phyloP scores from a whole-genome alignment of 2,329 filamentous ascomycete species.

The Fusarium fujikuroi region DNA sequence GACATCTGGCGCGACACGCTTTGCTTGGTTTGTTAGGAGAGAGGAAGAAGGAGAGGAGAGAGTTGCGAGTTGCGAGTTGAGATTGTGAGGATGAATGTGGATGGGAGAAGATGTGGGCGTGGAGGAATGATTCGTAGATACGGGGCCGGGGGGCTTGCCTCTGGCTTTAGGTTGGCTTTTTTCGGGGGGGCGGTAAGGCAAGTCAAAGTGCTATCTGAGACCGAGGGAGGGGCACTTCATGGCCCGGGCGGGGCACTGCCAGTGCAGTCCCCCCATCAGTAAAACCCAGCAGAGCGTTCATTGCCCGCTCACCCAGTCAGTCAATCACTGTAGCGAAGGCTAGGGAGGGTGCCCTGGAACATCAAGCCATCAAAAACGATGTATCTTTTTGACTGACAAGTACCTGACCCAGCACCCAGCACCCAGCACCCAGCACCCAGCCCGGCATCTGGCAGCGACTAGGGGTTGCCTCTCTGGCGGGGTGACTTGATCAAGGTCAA shows the following conservation, averaged over 20 bases:
- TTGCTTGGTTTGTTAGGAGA: conserved; percentile 18
- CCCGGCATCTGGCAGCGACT: conserved; percentile 19
- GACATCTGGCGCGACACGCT: conserved; percentile 60
- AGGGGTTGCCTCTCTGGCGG: conserved; percentile 20
- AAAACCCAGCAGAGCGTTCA: neutral
- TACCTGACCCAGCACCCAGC: conserved; percentile 24
- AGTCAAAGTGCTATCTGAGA: conserved; percentile 30
- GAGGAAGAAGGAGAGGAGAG: conserved; percentile 23
- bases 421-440: conserved; percentile 15
- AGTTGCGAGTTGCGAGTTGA: conserved; percentile 30
- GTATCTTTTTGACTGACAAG: conserved; percentile 33
- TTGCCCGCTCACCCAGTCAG: neutral
- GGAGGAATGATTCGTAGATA: conserved; percentile 49
- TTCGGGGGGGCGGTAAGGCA: conserved; percentile 26
- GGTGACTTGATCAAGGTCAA: conserved; percentile 11
- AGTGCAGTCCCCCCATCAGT: conserved; percentile 9
- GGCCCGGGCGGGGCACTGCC: conserved; percentile 29
- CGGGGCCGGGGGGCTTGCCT: conserved; percentile 11
- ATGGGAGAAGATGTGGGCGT: conserved; percentile 42
- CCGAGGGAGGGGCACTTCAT: conserved; percentile 18
- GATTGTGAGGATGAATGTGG: conserved; percentile 29
- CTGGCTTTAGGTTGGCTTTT: neutral
- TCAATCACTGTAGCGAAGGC: conserved; percentile 6
- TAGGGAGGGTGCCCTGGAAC: conserved; percentile 10
- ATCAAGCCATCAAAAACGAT: neutral